These are phyloP conservation scores for Arthrinium phaeospermum DNA, from an alignment of 2,329 filamentous ascomycete genomes.

Conservation along the genomic window DNA sequence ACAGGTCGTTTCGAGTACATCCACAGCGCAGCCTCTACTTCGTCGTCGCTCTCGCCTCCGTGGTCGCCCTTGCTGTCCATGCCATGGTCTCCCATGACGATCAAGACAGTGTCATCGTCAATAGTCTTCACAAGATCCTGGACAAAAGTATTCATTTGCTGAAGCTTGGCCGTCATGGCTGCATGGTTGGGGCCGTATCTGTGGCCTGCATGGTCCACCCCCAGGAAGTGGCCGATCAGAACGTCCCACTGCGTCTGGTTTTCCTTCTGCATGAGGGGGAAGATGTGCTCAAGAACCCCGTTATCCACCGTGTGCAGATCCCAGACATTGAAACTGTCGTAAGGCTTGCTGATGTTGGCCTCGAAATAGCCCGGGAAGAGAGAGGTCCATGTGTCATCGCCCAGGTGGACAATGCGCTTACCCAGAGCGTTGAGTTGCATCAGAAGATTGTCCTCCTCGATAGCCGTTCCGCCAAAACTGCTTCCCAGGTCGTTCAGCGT, in stretches of 20 bases:
- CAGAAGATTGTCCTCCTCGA: conserved; percentile 87
- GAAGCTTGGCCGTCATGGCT: conserved; percentile 88
- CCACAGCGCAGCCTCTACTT: conserved; percentile 93
- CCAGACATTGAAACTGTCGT: conserved; percentile 98
- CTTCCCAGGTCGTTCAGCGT: conserved; percentile 94
- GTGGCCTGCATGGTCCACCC: conserved; percentile 96
- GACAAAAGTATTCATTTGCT: conserved; percentile 87
- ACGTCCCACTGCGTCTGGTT: conserved; percentile 83
- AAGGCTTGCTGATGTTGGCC: conserved; percentile 81
- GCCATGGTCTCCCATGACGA: conserved; percentile 99
- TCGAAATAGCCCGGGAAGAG: conserved; percentile 96
- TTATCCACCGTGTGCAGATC: conserved; percentile 97
- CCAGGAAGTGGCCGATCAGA: conserved; percentile 91
- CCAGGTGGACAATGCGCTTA: conserved; percentile 85
- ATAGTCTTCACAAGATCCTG: conserved; percentile 72
- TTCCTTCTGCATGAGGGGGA: conserved; percentile 74
- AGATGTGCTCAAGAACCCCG: conserved; percentile 88
- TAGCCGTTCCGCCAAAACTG: conserved; percentile 92
- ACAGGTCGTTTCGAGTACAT: conserved; percentile 92
- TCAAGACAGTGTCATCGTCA: conserved; percentile 84
- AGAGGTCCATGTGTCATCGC: conserved; percentile 97
- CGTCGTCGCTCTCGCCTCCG: conserved; percentile 96
- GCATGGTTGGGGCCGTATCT: conserved; percentile 92
- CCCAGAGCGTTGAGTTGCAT: conserved; percentile 68
- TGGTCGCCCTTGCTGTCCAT: conserved; percentile 99